A percentile compares a stretch with the other conserved stretches of the same genome.
phyloP scores from a whole-genome alignment of 2,329 filamentous ascomycete species.

The Fusarium irregulare region DNA sequence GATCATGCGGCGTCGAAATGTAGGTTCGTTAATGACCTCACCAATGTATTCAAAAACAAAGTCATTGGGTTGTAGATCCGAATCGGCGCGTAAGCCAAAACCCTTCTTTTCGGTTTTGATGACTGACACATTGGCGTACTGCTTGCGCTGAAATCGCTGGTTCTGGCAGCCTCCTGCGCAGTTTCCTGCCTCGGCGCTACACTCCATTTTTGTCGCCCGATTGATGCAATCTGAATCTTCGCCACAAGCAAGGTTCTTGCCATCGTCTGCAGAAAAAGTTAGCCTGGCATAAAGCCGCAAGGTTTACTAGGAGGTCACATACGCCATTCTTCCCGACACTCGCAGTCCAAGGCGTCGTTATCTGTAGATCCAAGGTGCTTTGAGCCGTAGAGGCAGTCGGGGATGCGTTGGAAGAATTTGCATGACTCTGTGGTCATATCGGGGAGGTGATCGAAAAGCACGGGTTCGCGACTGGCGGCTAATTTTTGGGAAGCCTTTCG shows the following conservation, averaged over 20 bases:
- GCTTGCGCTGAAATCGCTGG: conserved; percentile 89
- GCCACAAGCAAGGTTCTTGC: conserved; percentile 85
- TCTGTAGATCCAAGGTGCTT: conserved; percentile 93
- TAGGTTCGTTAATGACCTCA: conserved; percentile 94
- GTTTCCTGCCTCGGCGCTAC: conserved; percentile 79
- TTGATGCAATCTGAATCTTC: conserved; percentile 99
- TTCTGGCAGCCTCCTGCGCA: conserved; percentile 92
- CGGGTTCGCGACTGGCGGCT: conserved; percentile 68
- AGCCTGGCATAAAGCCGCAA: conserved; percentile 10
- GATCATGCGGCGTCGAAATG: conserved; percentile 88
- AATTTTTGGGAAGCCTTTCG: conserved; percentile 79
- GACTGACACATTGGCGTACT: conserved; percentile 91
- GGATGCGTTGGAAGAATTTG: conserved; percentile 81
- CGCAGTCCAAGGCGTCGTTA: conserved; percentile 90
- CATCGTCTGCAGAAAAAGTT: conserved; percentile 60
- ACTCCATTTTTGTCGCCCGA: conserved; percentile 97
- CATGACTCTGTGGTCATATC: conserved; percentile 83
- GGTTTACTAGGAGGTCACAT: conserved; percentile 57
- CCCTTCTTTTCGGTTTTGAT: conserved; percentile 99
- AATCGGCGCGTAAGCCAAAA: conserved; percentile 87
- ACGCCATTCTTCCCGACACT: conserved; percentile 96
- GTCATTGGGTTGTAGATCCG: conserved; percentile 80
- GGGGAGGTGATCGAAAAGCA: conserved; percentile 78
- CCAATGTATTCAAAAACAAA: conserved; percentile 99
- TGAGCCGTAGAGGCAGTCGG: conserved; percentile 89